Base-by-base conservation (phyloP, 2,329 filamentous ascomycete genomes). In the Phyllosticta paracitricarpa region DNA sequence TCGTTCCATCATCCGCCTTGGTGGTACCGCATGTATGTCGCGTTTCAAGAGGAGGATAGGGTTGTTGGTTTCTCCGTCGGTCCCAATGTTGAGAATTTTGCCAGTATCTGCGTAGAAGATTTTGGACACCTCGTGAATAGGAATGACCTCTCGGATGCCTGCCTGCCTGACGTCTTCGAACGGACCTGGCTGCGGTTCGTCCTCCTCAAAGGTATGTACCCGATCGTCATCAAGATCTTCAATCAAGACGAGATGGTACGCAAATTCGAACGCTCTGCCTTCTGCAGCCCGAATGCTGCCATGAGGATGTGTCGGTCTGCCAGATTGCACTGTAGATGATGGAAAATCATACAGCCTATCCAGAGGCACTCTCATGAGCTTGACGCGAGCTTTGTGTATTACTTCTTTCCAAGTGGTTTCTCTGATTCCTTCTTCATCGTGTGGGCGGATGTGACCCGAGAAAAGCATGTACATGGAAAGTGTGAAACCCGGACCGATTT, bases 391-490 rank as follows among this genome's bases (percentile, higher is more conserved):
- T 73, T 97, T 99, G 77, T 97, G 92, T 63, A 97, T 87, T 51
- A 96, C 91, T 72, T 99, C 93, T 71, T 97, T 94, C 94, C 94
- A 97, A 0, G 92, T 88, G 0, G 91, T 79, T 76, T 86, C 74
- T 76, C 88, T 71, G 66, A 86, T 67, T 67, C 83, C 75, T 71
- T 84, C 74, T 74, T 84, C 75, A 66, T 82, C 78, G 19, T 82
- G 79, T 2, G 79, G 76, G 51, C 83, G 76, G 53, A 78, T 77
- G 72, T 97, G 91, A 1, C 91, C 89, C 2, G 87, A 81, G 68
- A 97, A 99, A 0, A 97, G 82, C 91, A 97, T 97, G 73, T 97
- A 99, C 66, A 97, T 77, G 0, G 92, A 96, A 7, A 97, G 74
- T 0, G 84, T 88, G 69, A 97, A 97, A 0, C 86, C 84, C 0